Evolutionary conservation across 768 basidiomycete species (phyloP).

Genomic region (Lactarius akahatsu): DNA sequence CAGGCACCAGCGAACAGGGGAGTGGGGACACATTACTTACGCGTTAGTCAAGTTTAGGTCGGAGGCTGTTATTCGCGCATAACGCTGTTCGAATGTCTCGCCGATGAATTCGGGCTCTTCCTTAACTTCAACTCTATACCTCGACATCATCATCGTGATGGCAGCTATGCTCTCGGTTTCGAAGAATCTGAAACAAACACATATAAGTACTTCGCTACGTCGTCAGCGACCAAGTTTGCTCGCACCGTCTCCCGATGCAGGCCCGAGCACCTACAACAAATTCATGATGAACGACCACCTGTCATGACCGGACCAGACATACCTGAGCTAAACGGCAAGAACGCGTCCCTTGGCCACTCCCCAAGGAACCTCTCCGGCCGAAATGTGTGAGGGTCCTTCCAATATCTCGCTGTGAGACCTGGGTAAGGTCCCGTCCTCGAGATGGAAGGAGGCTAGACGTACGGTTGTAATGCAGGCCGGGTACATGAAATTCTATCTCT

Average conservation of each 20-base stretch:
- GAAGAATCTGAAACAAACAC: conserved; percentile 39
- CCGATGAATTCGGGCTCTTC: conserved; percentile 47
- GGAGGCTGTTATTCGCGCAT: conserved; percentile 28
- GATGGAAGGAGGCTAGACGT: not conserved
- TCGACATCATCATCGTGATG: conserved; percentile 46
- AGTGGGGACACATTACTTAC: not conserved
- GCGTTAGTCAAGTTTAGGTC: not conserved
- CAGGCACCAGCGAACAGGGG: not conserved
- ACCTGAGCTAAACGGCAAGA: conserved; percentile 36
- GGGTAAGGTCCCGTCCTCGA: not conserved
- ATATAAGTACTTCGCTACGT: not conserved
- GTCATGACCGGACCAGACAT: not conserved
- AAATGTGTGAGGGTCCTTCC: conserved; percentile 52
- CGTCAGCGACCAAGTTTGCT: not conserved
- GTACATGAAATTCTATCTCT: conserved; percentile 38
- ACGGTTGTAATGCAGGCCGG: conserved; percentile 55
- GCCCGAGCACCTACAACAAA: conserved; percentile 24
- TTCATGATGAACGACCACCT: not conserved
- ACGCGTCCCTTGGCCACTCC: conserved; percentile 37
- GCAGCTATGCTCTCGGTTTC: conserved; percentile 50
- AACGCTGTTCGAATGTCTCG: conserved; percentile 47
- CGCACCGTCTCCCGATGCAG: conserved; percentile 30
- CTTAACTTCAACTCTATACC: conserved; percentile 48
- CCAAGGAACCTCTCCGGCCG: conserved; percentile 39
- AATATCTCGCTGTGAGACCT: conserved; percentile 47